Base-by-base conservation (phyloP, 352 stramenopile species). In the Globisporangium cylindrosporum region DNA sequence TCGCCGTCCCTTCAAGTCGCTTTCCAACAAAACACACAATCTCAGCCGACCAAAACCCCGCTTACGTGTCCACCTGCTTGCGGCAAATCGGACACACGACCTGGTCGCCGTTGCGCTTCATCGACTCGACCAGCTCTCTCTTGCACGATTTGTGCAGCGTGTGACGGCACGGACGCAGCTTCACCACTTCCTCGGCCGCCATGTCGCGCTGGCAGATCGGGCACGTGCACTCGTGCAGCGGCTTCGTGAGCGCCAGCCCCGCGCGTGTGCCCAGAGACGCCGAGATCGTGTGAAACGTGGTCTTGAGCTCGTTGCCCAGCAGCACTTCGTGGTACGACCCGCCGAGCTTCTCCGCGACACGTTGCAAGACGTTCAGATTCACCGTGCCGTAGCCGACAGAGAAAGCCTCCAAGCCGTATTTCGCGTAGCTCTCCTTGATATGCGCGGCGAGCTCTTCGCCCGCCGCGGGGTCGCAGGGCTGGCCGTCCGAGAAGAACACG, bases 401-500 rank as follows among this genome's bases (percentile, higher is more conserved):
- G 64, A 89, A 94, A 0, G 81, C 76, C 54, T 86, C 64, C 3
- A 95, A 61, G 0, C 75, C 81, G 48, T 92, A 86, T 69, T 80
- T 87, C 3, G 74, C 76, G 64, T 92, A 95, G 29, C 59, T 80
- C 0, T 63, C 34, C n/a, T 70, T 43, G 36, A 95, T 86, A 36
- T 93, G 78, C 2, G 49, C 64, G 1, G 81, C 85, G n/a, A 93
- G 38, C 29, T 79, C 66, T 43, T 89, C 81, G 4, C 85, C 84
- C 27, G 79, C 67, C 14, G 63, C 4, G 0, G 73, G 66, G n/a
- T 92, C 81, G 10, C 38, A 60, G 2, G 87, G 87, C 5, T 90
- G 78, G 0, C 85, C 88, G 54, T 95, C 85, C 14, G 84, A 91
- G 64, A 95, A 94, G 56, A 95, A 93, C 18, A 95, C 72, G 1